Percentiles rank a stretch among this genome's conserved stretches.
Conservation (phyloP, 805 yeast genomes). For the Komagataella ulmi region DNA sequence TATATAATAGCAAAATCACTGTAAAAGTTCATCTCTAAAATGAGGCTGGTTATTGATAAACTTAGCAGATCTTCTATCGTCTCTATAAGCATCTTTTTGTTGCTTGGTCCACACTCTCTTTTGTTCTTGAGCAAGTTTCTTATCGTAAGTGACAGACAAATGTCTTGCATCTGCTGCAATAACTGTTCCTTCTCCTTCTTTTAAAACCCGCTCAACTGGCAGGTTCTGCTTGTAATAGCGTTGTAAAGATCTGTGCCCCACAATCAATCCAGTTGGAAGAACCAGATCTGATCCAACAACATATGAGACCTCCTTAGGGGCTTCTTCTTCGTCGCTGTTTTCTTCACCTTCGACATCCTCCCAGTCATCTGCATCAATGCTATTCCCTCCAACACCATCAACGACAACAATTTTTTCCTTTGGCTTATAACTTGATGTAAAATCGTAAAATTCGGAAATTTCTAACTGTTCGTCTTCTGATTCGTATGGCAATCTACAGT, state of each 20-base stretch:
- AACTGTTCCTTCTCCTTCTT: slow-evolving; percentile 63
- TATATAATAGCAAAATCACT: slow-evolving; percentile 7
- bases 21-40: slow-evolving; percentile 62
- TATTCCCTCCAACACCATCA: slow-evolving; percentile 16
- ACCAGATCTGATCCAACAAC: slow-evolving; percentile 46
- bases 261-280: slow-evolving; percentile 64
- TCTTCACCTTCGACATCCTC: slow-evolving; percentile 15
- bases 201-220: slow-evolving; percentile 31
- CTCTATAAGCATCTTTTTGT: slow-evolving; percentile 32
- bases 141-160: slow-evolving; percentile 25
- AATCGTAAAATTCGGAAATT: slow-evolving; percentile 76
- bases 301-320: slow-evolving; percentile 16
- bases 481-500: slow-evolving; percentile 84
- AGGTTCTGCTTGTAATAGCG: slow-evolving; percentile 60
- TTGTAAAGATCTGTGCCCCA: slow-evolving; percentile 71
- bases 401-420: slow-evolving; percentile 15
- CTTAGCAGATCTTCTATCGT: slow-evolving; percentile 45
- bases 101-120: slow-evolving; percentile 55
- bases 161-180: slow-evolving; percentile 65
- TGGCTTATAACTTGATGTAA: slow-evolving; percentile 44
- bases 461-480: slow-evolving; percentile 62
- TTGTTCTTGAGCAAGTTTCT: slow-evolving; percentile 24
- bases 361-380: slow-evolving; percentile 19
- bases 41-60: slow-evolving; percentile 76
- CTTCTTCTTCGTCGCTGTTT: slow-evolving; percentile 16